A percentile compares a stretch with the other conserved stretches of the same genome.
Evolutionary conservation across 495 filamentous ascomycete species (phyloP).

Genomic region (Neurospora discreta): DNA sequence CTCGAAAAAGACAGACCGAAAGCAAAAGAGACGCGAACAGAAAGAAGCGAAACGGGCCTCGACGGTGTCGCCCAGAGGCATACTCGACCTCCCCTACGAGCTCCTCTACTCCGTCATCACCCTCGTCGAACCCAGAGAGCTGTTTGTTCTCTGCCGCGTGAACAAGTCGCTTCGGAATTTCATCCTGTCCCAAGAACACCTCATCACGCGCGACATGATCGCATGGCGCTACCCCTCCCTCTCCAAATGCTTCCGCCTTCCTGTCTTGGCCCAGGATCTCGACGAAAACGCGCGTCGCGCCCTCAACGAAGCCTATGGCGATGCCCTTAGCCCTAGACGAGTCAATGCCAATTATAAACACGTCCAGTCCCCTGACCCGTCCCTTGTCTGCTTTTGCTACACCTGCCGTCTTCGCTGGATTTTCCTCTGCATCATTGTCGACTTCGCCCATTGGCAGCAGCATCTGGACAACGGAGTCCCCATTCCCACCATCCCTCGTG

Average conservation of each 20-base stretch:
- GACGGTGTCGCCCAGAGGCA: conserved; percentile 1
- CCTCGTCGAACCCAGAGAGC: conserved; percentile 34
- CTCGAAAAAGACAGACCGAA: conserved; percentile 40
- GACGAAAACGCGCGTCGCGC: conserved; percentile 21
- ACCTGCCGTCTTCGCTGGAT: conserved; percentile 44
- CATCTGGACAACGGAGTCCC: conserved; percentile 38
- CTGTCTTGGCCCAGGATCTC: conserved; percentile 29
- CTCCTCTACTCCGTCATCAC: conserved; percentile 33
- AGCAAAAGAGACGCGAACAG: conserved; percentile 31
- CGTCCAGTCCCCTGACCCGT: conserved; percentile 27
- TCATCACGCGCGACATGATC: conserved; percentile 30
- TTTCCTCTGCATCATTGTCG: conserved; percentile 37
- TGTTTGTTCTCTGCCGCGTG: conserved; percentile 29
- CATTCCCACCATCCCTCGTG: conserved; percentile 38
- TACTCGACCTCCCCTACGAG: conserved; percentile 39
- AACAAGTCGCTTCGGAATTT: conserved; percentile 26
- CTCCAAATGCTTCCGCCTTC: conserved; percentile 35
- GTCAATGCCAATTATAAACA: conserved; percentile 35
- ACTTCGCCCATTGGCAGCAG: conserved; percentile 44
- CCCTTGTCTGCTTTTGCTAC: conserved; percentile 38
- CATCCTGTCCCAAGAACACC: conserved; percentile 26
- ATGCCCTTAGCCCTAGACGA: conserved; percentile 15
- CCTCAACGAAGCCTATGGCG: conserved; percentile 13
- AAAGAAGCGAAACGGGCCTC: conserved; percentile 13
- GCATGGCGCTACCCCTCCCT: conserved; percentile 34